Conservation (phyloP, 1,284 basidiomycete species). For the Tilletia indica region DNA sequence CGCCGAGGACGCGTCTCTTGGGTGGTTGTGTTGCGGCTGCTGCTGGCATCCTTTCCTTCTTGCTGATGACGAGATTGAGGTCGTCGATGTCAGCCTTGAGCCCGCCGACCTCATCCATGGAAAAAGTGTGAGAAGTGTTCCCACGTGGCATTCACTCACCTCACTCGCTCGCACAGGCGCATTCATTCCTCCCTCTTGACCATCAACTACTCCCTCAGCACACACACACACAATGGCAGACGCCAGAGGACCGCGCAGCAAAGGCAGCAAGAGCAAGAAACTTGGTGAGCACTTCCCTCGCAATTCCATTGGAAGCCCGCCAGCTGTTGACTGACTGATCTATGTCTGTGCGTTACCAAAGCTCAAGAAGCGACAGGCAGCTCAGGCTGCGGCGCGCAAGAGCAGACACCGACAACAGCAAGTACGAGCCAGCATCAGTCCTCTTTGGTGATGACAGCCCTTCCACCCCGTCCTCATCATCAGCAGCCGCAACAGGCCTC, state of each 20-base stretch:
- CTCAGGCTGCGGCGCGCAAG: conserved; percentile 35
- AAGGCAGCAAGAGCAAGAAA: conserved; percentile 39
- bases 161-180: neutral
- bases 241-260: conserved; percentile 37
- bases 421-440: conserved; percentile 22
- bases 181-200: neutral
- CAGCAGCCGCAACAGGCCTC: neutral
- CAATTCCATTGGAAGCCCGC: neutral
- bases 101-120: neutral
- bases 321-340: neutral
- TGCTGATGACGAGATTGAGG: too few relatives aligned
- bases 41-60: neutral
- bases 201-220: neutral
- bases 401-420: conserved; percentile 20
- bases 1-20: conserved; percentile 8
- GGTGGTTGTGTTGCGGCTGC: neutral
- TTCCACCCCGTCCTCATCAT: neutral
- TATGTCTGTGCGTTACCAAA: conserved; percentile 12
- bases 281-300: conserved; percentile 5
- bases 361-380: conserved; percentile 40
- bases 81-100: neutral
- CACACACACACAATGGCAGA: conserved; percentile 28
- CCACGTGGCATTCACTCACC: neutral
- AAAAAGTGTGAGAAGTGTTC: neutral
- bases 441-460: neutral